Base-by-base conservation (phyloP, 2,329 filamentous ascomycete species). In the Botrytis sinoallii region DNA sequence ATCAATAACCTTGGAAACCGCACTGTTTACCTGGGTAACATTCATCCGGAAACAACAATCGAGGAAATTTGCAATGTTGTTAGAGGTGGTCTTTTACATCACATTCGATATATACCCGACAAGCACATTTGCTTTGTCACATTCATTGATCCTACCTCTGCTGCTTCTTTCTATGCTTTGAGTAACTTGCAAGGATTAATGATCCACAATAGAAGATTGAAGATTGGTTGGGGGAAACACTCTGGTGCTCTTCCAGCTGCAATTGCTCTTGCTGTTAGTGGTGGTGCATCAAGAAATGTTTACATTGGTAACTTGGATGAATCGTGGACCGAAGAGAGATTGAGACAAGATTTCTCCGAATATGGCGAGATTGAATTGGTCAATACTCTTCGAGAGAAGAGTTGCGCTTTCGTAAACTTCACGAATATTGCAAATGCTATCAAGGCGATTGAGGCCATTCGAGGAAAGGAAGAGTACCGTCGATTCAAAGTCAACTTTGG, bases 71-170 rank as follows among this genome's bases (percentile, higher is more conserved):
- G 96, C 88, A 99, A 99, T 81, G 96, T 99, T 73, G 96, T 99
- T 70, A 91, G 96, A 77, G 96, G 96, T 74, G 96, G 96, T 79
- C 88, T 99, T 77, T 88, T 99, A 79, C 96, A 99, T 83, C 96
- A 99, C 83, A 97, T 99, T 83, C 94, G 96, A 79, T 99, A 98
- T 84, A 99, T 99, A 79, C 96, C 96, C 10, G 96, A 99, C 86
- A 99, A 99, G 89, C 96, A 99, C 85, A 99, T 99, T 79, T 99
- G 96, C 87, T 99, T 99, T 81, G 96, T 99, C 73, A 99, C 96
- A 1, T 99, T 99, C 84, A 98, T 99, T 83, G 96, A 99, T 81
- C 96, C 96, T 14, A 99, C 96, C 38, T 97, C 96, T 5, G 96
- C 96, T 38, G 96, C 96, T 59, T 98, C 95, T 1, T 99, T 99